Percentiles rank a stretch among this genome's conserved stretches.
These are phyloP conservation scores for Fragaria vesca DNA, from an alignment of 306 rosid genomes.

Conservation along the genomic window DNA sequence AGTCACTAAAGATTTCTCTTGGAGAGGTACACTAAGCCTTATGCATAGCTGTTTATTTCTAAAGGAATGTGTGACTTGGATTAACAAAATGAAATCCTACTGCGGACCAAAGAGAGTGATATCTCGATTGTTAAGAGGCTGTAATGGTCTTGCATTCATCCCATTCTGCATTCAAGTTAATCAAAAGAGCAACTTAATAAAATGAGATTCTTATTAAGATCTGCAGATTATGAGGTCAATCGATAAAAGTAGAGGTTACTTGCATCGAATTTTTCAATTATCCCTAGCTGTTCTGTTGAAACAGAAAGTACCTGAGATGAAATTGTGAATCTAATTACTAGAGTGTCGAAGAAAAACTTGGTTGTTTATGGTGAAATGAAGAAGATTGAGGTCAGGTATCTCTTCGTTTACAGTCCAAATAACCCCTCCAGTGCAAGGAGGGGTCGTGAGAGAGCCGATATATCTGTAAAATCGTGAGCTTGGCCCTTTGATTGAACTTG, in stretches of 20 bases:
- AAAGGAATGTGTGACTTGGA: neutral
- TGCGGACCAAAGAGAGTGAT: conserved; percentile 8
- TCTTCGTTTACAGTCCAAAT: conserved; percentile 60
- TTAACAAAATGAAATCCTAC: neutral
- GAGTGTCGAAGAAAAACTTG: neutral
- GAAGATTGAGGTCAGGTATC: conserved; percentile 28
- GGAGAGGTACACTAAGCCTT: neutral
- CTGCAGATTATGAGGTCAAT: neutral
- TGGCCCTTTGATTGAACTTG: conserved; percentile 30
- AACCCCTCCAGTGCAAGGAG: conserved; percentile 78
- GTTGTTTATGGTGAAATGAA: neutral
- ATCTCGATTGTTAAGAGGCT: conserved; percentile 26
- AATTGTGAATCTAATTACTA: neutral
- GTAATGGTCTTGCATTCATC: conserved; percentile 36
- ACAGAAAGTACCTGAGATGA: conserved; percentile 40
- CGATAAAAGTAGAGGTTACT: conserved; percentile 17
- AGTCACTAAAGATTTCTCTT: neutral
- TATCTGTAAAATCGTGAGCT: conserved; percentile 45
- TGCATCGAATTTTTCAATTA: conserved; percentile 35
- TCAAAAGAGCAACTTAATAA: neutral
- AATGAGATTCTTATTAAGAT: neutral
- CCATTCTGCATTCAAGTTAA: conserved; percentile 26
- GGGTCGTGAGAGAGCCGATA: conserved; percentile 68
- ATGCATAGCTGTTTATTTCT: neutral
- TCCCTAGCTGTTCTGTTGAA: conserved; percentile 38